Evolutionary conservation across 805 yeast species (phyloP).

Genomic region (Wickerhamiella kurtzmanii): DNA sequence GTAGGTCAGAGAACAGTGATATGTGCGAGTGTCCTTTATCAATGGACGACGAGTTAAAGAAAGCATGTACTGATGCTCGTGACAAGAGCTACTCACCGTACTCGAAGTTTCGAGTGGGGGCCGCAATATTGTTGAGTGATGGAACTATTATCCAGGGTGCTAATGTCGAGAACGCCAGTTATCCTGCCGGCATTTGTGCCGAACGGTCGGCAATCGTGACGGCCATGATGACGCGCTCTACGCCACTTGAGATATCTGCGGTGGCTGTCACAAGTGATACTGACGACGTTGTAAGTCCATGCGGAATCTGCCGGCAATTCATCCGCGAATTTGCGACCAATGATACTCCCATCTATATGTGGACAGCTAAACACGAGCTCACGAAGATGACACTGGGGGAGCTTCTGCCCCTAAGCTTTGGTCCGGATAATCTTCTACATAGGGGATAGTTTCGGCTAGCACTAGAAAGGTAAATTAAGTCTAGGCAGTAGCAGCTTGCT

Average conservation of each 20-base stretch:
- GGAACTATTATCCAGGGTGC: conserved; percentile 55
- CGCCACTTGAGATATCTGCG: conserved; percentile 34
- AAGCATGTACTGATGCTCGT: conserved; percentile 30
- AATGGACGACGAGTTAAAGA: conserved; percentile 7
- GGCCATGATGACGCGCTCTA: conserved; percentile 32
- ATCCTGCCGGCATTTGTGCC: conserved; percentile 68
- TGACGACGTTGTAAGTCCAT: conserved; percentile 56
- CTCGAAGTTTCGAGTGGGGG: conserved; percentile 75
- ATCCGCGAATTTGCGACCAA: conserved; percentile 60
- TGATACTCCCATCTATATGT: conserved; percentile 55
- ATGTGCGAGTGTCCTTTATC: neutral
- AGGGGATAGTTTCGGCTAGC: too few relatives aligned
- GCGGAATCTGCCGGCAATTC: conserved; percentile 90
- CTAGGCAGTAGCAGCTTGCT: conserved; percentile 1
- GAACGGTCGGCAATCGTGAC: conserved; percentile 53
- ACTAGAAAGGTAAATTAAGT: too few relatives aligned
- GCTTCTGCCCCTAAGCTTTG: conserved; percentile 72
- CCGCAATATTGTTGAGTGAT: conserved; percentile 43
- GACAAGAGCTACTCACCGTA: conserved; percentile 53
- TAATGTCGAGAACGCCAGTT: conserved; percentile 87
- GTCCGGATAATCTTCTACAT: conserved; percentile 49
- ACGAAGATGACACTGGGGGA: conserved; percentile 41
- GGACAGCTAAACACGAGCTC: conserved; percentile 31
- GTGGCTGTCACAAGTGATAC: conserved; percentile 55
- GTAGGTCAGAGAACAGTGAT: too few relatives aligned